Conservation (phyloP, 805 yeast species). For the Wickerhamiella shivajii region DNA sequence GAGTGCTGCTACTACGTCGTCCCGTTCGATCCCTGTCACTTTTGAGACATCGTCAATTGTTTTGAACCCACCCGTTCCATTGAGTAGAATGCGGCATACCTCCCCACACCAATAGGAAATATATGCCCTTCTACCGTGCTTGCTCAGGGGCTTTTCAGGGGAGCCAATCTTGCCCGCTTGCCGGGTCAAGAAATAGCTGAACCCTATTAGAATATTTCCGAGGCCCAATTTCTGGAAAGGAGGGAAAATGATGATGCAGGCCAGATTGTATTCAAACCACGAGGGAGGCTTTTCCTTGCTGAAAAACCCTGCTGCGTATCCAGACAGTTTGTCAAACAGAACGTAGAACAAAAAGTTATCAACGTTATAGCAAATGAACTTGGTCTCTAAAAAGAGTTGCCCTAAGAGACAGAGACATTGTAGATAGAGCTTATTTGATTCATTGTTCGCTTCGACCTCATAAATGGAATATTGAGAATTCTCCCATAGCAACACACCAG, state of each 20-base stretch:
- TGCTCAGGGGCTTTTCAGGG: slow-evolving; percentile 83
- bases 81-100: slow-evolving; percentile 24
- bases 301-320: slow-evolving; percentile 72
- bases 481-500: slow-evolving; percentile 55
- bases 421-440: slow-evolving; percentile 40
- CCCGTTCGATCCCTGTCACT: slow-evolving; percentile 24
- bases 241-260: slow-evolving; percentile 84
- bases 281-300: slow-evolving; percentile 67
- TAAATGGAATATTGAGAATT: slow-evolving; percentile 44
- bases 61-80: slow-evolving; percentile 1
- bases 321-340: slow-evolving; percentile 19
- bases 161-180: slow-evolving; percentile 57
- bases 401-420: slow-evolving; percentile 78
- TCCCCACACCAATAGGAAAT: slow-evolving; percentile 58
- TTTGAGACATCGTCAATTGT: slow-evolving; percentile 3
- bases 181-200: slow-evolving; percentile 62
- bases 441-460: slow-evolving; percentile 50
- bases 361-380: slow-evolving; percentile 69
- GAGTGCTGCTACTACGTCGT: slow-evolving; percentile 24
- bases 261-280: slow-evolving; percentile 66
- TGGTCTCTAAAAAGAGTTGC: slow-evolving; percentile 76
- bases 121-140: slow-evolving; percentile 64
- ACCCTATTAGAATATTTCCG: slow-evolving; percentile 70
- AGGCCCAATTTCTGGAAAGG: slow-evolving; percentile 71
- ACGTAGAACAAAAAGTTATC: slow-evolving; percentile 72